Evolutionary conservation across 176 grass and related monocot genomes (phyloP).

Genomic region (Avena sativa): DNA sequence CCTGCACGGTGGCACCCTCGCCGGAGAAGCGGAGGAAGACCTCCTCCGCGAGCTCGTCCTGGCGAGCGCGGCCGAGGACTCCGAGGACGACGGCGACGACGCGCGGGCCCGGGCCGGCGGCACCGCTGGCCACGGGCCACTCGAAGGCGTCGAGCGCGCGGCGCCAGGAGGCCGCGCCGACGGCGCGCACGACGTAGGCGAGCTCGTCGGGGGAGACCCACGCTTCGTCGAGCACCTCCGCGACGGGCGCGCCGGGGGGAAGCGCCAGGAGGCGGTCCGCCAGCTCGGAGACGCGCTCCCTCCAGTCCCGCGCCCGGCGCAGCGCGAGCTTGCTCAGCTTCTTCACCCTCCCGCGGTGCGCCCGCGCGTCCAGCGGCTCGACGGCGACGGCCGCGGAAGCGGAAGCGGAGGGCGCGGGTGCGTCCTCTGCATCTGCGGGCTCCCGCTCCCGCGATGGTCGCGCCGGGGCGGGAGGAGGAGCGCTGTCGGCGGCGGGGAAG

Average conservation of each 20-base stretch:
- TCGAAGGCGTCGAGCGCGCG: slow-evolving; percentile 87
- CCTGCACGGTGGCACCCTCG: slow-evolving; percentile 74
- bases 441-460: background rate
- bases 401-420: background rate
- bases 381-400: background rate
- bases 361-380: slow-evolving; percentile 75
- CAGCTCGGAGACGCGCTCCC: slow-evolving; percentile 62
- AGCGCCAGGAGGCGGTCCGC: slow-evolving; percentile 64
- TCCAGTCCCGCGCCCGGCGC: slow-evolving; percentile 79
- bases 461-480: slow-evolving; percentile 15
- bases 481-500: slow-evolving; percentile 31
- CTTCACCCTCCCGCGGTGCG: slow-evolving; percentile 70
- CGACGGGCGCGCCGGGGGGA: slow-evolving; percentile 55
- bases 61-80: slow-evolving; percentile 80
- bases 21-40: slow-evolving; percentile 65
- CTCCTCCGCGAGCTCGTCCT: slow-evolving; percentile 73
- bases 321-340: slow-evolving; percentile 85
- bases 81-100: slow-evolving; percentile 73
- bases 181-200: slow-evolving; percentile 66
- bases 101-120: slow-evolving; percentile 61
- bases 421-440: slow-evolving; percentile 17
- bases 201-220: slow-evolving; percentile 68
- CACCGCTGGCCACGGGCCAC: slow-evolving; percentile 67
- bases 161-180: slow-evolving; percentile 71
- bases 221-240: slow-evolving; percentile 63